Evolutionary conservation across 2,329 filamentous ascomycete species (phyloP).

Genomic region (Dactylellina parvicollis): DNA sequence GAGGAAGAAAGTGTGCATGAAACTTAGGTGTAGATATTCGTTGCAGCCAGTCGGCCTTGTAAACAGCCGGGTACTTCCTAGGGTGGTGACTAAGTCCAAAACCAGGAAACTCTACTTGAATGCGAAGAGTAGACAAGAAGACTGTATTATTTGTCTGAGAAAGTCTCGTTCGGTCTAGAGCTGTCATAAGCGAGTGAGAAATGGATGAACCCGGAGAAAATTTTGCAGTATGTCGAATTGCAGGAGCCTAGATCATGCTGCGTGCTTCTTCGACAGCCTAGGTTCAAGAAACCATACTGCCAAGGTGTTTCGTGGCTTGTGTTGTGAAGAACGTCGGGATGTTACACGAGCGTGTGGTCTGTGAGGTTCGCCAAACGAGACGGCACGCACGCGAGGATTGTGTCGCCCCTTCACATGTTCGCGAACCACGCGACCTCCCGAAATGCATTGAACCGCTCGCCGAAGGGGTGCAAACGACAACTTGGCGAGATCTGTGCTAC

Average conservation of each 20-base stretch:
- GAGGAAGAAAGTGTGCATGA: no score
- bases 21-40: no score
- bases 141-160: neutral
- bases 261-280: neutral
- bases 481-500: neutral
- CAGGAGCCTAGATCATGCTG: neutral
- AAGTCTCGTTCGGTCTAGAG: neutral
- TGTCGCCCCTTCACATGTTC: neutral
- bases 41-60: no score
- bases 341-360: slow-evolving; percentile 24
- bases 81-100: neutral
- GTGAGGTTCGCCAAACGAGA: slow-evolving; percentile 6
- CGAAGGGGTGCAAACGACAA: neutral
- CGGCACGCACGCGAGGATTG: slow-evolving; percentile 5
- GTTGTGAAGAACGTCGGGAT: slow-evolving; percentile 27
- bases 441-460: neutral
- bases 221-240: neutral
- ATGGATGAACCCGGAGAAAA: neutral
- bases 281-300: no score
- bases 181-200: neutral
- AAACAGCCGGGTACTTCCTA: no score
- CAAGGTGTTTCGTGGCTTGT: no score
- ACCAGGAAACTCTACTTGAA: neutral
- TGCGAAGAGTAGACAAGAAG: neutral
- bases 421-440: neutral